A percentile compares a stretch with the other conserved stretches of the same genome.
phyloP scores from a whole-genome alignment of 1,284 basidiomycete genomes.

The Bjerkandera adusta region DNA sequence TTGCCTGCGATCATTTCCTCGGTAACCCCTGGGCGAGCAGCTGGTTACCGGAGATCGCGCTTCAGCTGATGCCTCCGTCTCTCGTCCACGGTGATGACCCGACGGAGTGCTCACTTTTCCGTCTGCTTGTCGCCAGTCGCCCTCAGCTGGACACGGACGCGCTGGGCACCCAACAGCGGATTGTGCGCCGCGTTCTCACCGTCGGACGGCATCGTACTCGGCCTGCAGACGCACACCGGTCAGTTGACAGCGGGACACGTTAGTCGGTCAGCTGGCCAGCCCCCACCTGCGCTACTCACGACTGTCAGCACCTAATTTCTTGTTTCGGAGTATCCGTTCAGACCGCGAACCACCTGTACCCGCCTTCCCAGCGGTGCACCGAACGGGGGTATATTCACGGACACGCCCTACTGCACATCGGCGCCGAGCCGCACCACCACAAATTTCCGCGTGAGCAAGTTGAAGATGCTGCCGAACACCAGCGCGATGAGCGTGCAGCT shows the following conservation, averaged over 20 bases:
- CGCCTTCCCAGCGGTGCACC: constrained; percentile 1
- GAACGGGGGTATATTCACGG: not conserved
- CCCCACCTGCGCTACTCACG: not conserved
- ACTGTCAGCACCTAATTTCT: not conserved
- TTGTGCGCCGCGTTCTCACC: not conserved
- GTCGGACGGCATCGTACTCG: constrained; percentile 1
- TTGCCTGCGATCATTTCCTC: too few relatives aligned
- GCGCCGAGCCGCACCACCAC: constrained; percentile 41
- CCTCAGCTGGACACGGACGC: too few relatives aligned
- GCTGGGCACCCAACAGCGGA: not conserved
- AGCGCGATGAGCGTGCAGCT: constrained; percentile 89
- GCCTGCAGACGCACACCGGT: constrained; percentile 2
- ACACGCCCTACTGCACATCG: not conserved
- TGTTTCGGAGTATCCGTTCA: not conserved
- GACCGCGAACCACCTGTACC: not conserved
- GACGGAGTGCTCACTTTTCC: too few relatives aligned
- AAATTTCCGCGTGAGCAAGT: constrained; percentile 80
- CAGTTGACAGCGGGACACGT: not conserved
- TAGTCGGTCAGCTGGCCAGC: constrained; percentile 3
- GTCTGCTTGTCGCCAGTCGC: too few relatives aligned
- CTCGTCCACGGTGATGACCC: too few relatives aligned
- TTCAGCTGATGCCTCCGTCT: too few relatives aligned
- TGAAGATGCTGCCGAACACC: constrained; percentile 92
- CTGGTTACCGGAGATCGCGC: too few relatives aligned
- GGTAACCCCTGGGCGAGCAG: too few relatives aligned